Conservation (phyloP, 495 filamentous ascomycete genomes). For the Hypomontagnella monticulosa region DNA sequence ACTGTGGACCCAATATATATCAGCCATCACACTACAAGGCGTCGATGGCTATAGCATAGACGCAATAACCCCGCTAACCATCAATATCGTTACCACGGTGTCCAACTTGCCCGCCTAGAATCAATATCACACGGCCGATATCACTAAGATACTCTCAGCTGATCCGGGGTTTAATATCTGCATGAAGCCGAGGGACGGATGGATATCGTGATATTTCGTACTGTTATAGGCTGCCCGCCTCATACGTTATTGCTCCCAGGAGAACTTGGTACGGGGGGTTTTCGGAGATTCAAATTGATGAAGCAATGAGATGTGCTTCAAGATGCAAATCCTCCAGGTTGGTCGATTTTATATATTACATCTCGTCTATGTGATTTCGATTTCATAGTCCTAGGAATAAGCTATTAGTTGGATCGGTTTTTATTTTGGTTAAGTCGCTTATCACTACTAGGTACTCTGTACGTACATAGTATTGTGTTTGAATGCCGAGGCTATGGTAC, state of each 20-base stretch:
- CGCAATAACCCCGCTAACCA: neutral
- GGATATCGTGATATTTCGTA: constrained; percentile 17
- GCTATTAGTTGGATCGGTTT: constrained; percentile 16
- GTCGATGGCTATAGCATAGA: constrained; percentile 4
- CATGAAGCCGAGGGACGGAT: constrained; percentile 22
- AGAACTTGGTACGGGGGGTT: neutral
- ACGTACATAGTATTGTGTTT: neutral
- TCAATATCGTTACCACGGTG: neutral
- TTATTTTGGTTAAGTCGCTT: constrained; percentile 15
- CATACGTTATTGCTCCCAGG: neutral
- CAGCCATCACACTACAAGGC: constrained; percentile 6
- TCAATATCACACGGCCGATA: constrained; percentile 19
- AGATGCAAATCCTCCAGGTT: constrained; percentile 18
- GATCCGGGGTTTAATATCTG: constrained; percentile 13
- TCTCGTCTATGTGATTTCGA: too few relatives aligned
- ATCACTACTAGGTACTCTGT: too few relatives aligned
- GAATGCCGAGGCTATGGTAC: constrained; percentile 17
- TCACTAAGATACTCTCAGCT: constrained; percentile 10
- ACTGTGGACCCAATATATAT: constrained; percentile 10
- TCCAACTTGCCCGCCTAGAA: constrained; percentile 1
- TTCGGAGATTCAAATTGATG: constrained; percentile 22
- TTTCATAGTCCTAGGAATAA: constrained; percentile 1
- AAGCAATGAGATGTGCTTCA: constrained; percentile 18
- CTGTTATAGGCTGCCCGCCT: constrained; percentile 5
- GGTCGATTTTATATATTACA: constrained; percentile 10